Evolutionary conservation across 805 yeast species (phyloP), one percentile per base, ranked within the genome.

Genomic region (Hanseniaspora mollemarum): DNA sequence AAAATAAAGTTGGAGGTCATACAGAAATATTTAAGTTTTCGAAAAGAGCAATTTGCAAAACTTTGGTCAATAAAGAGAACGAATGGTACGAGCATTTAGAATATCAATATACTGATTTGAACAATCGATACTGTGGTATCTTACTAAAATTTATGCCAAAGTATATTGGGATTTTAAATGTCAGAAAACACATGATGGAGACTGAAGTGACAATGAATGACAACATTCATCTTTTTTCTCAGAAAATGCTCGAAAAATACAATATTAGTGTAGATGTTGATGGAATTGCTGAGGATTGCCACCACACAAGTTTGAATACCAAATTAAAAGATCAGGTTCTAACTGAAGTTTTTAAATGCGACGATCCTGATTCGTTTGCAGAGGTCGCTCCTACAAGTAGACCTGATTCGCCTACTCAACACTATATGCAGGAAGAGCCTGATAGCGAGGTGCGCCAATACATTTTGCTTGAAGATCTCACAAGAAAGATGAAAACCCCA

Each of bases 1-100:
- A 81, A 51, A 87, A 92, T 62, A 87, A 85, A 61, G 97, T 92
- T 21, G 99, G 99, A 7, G 99, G 99, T 0, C 99, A 92, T 63
- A 90, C 96, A 0, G 96, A 96, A 1, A 87, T 92, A 32, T 92
- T 90, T 68, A 76, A 90, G 56, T 92, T 92, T 62, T 83, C 94
- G 4, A 84, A 80, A 57, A 72, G 85, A 53, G 97, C 96, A 0
- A 95, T 92, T 16, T 92, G 97, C 65, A 92, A 92, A 65, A 92
- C 92, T 0, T 70, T 94, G 54, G 86, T 87, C 54, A 87, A 85
- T 59, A 73, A 95, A 52, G 99, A 92, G 61, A 86, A 92, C 66
- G 67, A 72, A 54, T 88, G 95, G 83, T 92, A 92, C 65, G 98
- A 92, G 63, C 78, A 81, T 4, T 81, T 92, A 42, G 97, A 92